These are phyloP conservation scores for Colletotrichum agaves DNA, from an alignment of 2,329 filamentous ascomycete genomes.

Conservation along the genomic window DNA sequence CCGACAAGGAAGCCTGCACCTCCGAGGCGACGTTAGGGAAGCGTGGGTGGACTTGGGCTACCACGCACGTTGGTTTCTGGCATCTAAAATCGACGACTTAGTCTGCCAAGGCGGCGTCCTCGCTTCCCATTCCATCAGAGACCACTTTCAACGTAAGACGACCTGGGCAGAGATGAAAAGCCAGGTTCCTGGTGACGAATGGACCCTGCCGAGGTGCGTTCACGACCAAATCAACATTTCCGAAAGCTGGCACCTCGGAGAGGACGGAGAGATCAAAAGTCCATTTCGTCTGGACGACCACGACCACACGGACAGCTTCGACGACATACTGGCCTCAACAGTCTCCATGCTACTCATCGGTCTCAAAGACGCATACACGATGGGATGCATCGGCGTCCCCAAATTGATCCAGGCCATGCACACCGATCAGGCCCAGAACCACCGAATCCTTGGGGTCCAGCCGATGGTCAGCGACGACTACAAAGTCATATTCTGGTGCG, in stretches of 20 bases:
- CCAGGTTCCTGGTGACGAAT: neutral
- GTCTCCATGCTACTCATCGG: neutral
- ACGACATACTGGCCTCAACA: too few species aligned
- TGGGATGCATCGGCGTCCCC: conserved; percentile 1
- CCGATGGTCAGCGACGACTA: neutral
- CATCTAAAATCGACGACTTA: neutral
- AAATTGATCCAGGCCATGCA: neutral
- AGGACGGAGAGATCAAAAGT: neutral
- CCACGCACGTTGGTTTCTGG: conserved; percentile 1
- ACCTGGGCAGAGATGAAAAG: neutral
- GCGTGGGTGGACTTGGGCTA: conserved; percentile 10
- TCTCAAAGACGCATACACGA: neutral
- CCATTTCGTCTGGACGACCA: neutral
- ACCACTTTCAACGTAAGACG: neutral
- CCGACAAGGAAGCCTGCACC: neutral
- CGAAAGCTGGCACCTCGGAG: neutral
- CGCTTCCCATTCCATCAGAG: neutral
- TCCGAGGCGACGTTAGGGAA: neutral
- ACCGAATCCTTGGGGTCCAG: neutral
- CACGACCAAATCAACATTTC: too few species aligned
- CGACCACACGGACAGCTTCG: too few species aligned
- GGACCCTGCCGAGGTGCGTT: neutral
- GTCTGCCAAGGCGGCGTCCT: conserved; percentile 1
- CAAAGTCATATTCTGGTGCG: neutral
- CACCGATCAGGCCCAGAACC: neutral